These are phyloP conservation scores for Tulasnella sp. DNA, from an alignment of 768 basidiomycete genomes.

Conservation along the genomic window DNA sequence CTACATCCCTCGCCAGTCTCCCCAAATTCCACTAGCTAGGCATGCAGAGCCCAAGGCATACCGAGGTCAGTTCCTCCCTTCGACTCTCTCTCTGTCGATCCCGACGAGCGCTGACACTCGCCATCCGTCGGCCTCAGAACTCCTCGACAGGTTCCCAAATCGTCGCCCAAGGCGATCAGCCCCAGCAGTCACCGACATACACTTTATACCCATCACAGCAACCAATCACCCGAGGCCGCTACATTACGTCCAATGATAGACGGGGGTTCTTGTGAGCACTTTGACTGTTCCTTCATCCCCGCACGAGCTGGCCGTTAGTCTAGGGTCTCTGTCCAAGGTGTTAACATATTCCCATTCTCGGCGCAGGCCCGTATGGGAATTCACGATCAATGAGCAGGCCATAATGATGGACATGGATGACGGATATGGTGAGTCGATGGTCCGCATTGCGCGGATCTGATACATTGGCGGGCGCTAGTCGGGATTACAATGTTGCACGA, in stretches of 20 bases:
- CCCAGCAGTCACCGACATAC: background rate
- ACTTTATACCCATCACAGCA: background rate
- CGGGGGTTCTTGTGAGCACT: constrained; percentile 70
- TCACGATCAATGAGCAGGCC: constrained; percentile 81
- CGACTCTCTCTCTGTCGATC: background rate
- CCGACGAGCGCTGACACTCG: background rate
- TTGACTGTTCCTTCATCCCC: background rate
- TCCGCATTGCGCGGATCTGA: background rate
- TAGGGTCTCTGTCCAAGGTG: background rate
- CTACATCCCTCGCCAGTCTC: background rate
- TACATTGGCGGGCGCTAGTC: background rate
- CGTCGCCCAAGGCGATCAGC: too few species aligned
- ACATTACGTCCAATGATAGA: constrained; percentile 83
- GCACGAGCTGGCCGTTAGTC: background rate
- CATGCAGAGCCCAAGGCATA: background rate
- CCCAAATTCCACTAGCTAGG: background rate
- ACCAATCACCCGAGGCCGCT: constrained; percentile 30
- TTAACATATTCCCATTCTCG: constrained; percentile 7
- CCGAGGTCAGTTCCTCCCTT: background rate
- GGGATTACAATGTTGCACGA: background rate
- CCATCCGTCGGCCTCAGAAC: background rate
- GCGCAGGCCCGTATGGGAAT: constrained; percentile 71
- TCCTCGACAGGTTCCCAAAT: constrained; percentile 1
- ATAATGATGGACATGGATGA: constrained; percentile 95
- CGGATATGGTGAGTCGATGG: constrained; percentile 39